Evolutionary conservation across 805 yeast species (phyloP).

Genomic region (Candida broadrunensis): DNA sequence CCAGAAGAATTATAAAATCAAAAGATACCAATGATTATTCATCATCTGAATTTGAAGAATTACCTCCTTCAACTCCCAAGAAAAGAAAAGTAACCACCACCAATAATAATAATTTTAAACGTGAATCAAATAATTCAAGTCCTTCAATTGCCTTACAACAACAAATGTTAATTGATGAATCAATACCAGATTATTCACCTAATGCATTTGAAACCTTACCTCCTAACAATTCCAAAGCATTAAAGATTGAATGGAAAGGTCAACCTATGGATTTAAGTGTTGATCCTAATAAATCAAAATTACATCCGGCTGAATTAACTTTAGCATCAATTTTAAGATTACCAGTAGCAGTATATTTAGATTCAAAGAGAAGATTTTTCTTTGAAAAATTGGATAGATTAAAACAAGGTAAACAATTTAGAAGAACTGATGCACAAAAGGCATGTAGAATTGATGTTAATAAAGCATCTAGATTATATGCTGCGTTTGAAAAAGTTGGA

Average conservation of each 20-base stretch:
- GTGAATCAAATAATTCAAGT: conserved; percentile 13
- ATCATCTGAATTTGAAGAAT: not conserved
- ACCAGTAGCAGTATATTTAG: conserved; percentile 80
- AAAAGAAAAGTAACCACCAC: conserved; percentile 39
- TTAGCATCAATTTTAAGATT: conserved; percentile 87
- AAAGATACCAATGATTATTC: conserved; percentile 18
- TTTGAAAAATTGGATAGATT: conserved; percentile 82
- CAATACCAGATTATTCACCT: conserved; percentile 84
- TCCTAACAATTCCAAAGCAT: conserved; percentile 57
- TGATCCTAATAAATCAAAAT: conserved; percentile 69
- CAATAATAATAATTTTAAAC: conserved; percentile 13
- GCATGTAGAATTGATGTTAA: conserved; percentile 97
- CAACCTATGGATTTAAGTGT: conserved; percentile 86
- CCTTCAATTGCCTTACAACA: conserved; percentile 37
- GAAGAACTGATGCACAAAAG: conserved; percentile 97
- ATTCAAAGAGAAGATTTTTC: conserved; percentile 69
- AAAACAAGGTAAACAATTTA: conserved; percentile 70
- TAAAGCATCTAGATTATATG: conserved; percentile 87
- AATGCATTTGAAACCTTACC: conserved; percentile 58
- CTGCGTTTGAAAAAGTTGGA: conserved; percentile 87
- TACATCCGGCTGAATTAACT: conserved; percentile 89
- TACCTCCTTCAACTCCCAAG: conserved; percentile 21
- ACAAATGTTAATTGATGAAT: conserved; percentile 60
- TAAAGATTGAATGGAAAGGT: conserved; percentile 96
- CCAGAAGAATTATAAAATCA: conserved; percentile 52